These are phyloP conservation scores for Salinomyces thailandicus DNA, from an alignment of 2,329 filamentous ascomycete species.

Conservation along the genomic window DNA sequence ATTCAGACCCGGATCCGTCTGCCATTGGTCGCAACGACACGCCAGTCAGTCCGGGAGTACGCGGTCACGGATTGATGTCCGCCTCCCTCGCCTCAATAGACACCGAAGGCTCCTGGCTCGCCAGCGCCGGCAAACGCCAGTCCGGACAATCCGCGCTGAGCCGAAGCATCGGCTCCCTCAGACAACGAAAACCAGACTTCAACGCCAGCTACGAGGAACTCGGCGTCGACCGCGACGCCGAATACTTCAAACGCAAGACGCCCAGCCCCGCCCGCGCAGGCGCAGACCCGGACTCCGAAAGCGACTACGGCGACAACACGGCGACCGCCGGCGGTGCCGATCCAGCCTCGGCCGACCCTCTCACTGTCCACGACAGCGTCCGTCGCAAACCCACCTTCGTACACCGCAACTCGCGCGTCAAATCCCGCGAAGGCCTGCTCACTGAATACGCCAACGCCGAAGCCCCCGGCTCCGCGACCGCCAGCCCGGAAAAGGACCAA, in stretches of 20 bases:
- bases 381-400: constrained; percentile 55
- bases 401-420: constrained; percentile 46
- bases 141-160: constrained; percentile 36
- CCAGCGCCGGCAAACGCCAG: constrained; percentile 46
- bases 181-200: constrained; percentile 41
- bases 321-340: background rate
- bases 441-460: constrained; percentile 36
- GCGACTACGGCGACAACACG: constrained; percentile 11
- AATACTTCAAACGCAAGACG: constrained; percentile 48
- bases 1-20: constrained; percentile 4
- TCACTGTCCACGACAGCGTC: constrained; percentile 37
- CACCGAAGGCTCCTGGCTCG: constrained; percentile 88
- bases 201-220: constrained; percentile 56
- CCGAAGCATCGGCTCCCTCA: constrained; percentile 38
- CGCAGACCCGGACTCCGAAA: constrained; percentile 36
- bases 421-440: constrained; percentile 51
- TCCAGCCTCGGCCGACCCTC: constrained; percentile 8
- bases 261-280: constrained; percentile 24
- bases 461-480: constrained; percentile 18
- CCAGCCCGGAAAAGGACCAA: constrained; percentile 14
- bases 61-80: constrained; percentile 42
- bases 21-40: constrained; percentile 30
- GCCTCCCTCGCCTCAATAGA: constrained; percentile 89
- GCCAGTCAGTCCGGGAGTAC: constrained; percentile 20
- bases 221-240: constrained; percentile 51